Evolutionary conservation across 164 flowering plant species (phyloP).

Genomic region (Vitis rotundifolia): DNA sequence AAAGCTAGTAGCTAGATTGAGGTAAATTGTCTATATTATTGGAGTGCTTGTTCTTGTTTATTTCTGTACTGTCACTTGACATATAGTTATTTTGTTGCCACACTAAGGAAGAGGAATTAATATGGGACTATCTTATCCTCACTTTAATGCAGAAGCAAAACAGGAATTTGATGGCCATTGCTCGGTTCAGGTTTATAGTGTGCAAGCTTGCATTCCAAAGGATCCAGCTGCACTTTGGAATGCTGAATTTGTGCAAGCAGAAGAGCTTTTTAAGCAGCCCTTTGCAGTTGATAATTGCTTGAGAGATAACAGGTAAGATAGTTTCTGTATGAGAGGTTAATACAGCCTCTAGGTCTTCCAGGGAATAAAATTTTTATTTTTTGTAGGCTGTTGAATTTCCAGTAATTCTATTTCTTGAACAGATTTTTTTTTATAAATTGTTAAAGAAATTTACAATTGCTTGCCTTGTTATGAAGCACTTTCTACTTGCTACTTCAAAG

Average conservation of each 20-base stretch:
- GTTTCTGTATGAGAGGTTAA: not conserved
- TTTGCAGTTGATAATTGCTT: constrained; percentile 66
- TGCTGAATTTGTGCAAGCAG: constrained; percentile 71
- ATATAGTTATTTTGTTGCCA: not conserved
- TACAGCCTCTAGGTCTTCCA: too few species aligned
- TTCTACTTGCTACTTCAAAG: too few species aligned
- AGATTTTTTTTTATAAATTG: too few species aligned
- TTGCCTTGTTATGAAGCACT: too few species aligned
- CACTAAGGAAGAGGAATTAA: not conserved
- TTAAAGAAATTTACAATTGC: too few species aligned
- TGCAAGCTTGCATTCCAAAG: constrained; percentile 83
- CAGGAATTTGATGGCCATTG: constrained; percentile 67
- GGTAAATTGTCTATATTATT: not conserved
- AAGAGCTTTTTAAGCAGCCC: constrained; percentile 71
- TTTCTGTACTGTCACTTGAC: not conserved
- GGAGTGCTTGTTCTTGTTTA: too few species aligned
- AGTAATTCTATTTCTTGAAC: too few species aligned
- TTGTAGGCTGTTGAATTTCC: too few species aligned
- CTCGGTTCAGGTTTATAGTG: constrained; percentile 90
- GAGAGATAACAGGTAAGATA: constrained; percentile 81
- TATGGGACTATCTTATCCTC: not conserved
- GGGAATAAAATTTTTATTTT: too few species aligned
- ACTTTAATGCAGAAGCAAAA: constrained; percentile 68
- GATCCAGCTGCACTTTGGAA: constrained; percentile 85
- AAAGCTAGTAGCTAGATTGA: not conserved